Evolutionary conservation across 1,284 basidiomycete genomes (phyloP).

Genomic region (Puccinia horiana): DNA sequence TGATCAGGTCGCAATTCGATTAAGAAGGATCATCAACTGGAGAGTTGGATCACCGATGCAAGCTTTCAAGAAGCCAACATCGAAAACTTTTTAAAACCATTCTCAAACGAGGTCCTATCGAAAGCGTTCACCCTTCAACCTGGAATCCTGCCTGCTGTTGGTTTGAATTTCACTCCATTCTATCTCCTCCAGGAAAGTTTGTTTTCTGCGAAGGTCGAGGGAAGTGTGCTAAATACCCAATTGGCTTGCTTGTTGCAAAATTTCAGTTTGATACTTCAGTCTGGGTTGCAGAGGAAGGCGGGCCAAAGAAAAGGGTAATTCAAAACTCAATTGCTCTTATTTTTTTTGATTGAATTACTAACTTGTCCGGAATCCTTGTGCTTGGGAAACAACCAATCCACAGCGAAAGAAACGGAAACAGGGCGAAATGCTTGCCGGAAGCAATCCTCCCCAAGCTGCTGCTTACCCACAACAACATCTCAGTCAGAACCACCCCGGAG

Average conservation of each 20-base stretch:
- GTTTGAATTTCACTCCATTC: conserved; percentile 1
- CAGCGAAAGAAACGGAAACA: conserved; percentile 48
- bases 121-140: conserved; percentile 42
- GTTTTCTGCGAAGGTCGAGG: neutral
- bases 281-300: conserved; percentile 47
- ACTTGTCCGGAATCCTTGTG: conserved; percentile 1
- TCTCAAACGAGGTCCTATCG: conserved; percentile 20
- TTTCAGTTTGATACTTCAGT: conserved; percentile 36
- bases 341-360: neutral
- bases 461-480: neutral
- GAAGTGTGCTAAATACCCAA: neutral
- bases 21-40: conserved; percentile 44
- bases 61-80: conserved; percentile 37
- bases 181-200: neutral
- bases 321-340: neutral
- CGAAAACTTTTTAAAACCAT: conserved; percentile 45
- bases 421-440: conserved; percentile 21
- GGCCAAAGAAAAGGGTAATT: conserved; percentile 44
- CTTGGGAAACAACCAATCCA: neutral
- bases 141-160: conserved; percentile 27
- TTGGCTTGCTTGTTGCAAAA: neutral
- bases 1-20: conserved; percentile 39
- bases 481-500: neutral
- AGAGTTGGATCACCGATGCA: conserved; percentile 22
- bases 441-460: neutral